Evolutionary conservation across 164 flowering plant species (phyloP).

Genomic region (Houttuynia cordata): DNA sequence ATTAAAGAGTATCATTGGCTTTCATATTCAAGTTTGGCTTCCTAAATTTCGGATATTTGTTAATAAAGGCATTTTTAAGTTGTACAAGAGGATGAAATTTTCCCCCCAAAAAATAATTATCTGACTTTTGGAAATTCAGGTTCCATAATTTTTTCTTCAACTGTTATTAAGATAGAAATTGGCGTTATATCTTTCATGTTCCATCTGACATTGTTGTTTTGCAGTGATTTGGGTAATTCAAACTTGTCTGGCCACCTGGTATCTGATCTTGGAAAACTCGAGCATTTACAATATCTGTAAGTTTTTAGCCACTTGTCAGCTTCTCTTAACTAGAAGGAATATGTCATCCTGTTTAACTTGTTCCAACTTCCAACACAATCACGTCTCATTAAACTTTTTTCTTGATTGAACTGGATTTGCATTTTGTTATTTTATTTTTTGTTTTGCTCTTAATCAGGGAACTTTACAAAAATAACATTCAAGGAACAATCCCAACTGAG

Average conservation of each 20-base stretch:
- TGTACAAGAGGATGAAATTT: too few species aligned
- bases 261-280: constrained; percentile 82
- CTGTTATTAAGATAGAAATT: not conserved
- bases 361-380: not conserved
- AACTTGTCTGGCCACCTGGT: constrained; percentile 80
- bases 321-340: not conserved
- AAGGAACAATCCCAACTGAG: constrained; percentile 81
- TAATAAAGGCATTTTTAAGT: too few species aligned
- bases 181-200: not conserved
- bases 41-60: too few species aligned
- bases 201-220: constrained; percentile 5
- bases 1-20: too few species aligned
- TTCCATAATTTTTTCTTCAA: not conserved
- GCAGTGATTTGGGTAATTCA: constrained; percentile 86
- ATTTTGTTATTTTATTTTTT: not conserved
- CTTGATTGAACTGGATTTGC: not conserved
- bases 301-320: constrained; percentile 9
- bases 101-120: too few species aligned
- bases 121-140: not conserved
- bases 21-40: too few species aligned
- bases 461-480: constrained; percentile 79
- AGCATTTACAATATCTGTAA: constrained; percentile 80
- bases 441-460: constrained; percentile 35
- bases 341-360: not conserved
- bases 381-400: too few species aligned